These are phyloP conservation scores for Solanum commersonii DNA, from an alignment of 257 asterid species.

Conservation along the genomic window DNA sequence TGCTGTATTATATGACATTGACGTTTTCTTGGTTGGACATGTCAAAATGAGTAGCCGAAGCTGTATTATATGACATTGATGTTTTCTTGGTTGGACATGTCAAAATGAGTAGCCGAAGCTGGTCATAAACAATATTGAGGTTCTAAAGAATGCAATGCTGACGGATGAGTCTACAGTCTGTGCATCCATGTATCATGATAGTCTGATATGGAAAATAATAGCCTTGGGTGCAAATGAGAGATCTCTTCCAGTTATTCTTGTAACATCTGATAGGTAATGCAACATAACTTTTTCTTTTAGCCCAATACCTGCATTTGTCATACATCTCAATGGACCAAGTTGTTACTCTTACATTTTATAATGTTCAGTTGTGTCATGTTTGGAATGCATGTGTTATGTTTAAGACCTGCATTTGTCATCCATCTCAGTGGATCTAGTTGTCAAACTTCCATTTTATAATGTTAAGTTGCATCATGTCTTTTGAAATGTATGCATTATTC, in stretches of 20 bases:
- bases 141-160: conserved; percentile 61
- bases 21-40: conserved; percentile 14
- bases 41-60: conserved; percentile 68
- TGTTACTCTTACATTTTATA: not conserved
- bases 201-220: conserved; percentile 82
- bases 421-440: not conserved
- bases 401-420: not conserved
- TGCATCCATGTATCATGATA: conserved; percentile 89
- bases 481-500: not conserved
- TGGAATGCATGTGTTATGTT: not conserved
- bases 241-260: conserved; percentile 67
- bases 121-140: conserved; percentile 92
- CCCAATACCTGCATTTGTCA: not conserved
- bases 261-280: conserved; percentile 86
- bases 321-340: not conserved
- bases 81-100: conserved; percentile 15
- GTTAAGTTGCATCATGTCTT: not conserved
- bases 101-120: conserved; percentile 75
- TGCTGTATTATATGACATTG: conserved; percentile 11
- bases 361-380: not conserved
- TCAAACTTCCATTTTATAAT: not conserved
- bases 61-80: conserved; percentile 24
- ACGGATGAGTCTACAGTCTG: conserved; percentile 55
- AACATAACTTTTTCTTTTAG: conserved; percentile 1
- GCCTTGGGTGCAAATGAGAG: conserved; percentile 90